A percentile compares a stretch with the other conserved stretches of the same genome.
Conservation (phyloP, 2,329 filamentous ascomycete genomes). For the Ophiostoma piceae region DNA sequence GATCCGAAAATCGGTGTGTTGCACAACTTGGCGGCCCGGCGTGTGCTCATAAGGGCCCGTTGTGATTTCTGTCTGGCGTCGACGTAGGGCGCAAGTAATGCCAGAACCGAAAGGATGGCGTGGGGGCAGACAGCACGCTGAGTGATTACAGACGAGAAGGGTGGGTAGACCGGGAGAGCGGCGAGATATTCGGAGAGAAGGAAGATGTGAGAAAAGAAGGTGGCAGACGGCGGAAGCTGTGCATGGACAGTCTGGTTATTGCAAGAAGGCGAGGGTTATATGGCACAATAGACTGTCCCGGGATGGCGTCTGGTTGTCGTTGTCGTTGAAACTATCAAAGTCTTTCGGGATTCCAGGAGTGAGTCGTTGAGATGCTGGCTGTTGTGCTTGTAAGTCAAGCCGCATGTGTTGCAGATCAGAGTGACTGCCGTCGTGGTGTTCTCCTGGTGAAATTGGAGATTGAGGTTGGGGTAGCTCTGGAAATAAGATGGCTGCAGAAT, state of each 20-base stretch:
- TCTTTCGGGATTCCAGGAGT: too few species aligned
- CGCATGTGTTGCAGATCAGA: conserved; percentile 1
- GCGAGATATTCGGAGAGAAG: not conserved
- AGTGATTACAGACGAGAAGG: not conserved
- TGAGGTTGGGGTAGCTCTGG: conserved; percentile 19
- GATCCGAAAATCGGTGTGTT: not conserved
- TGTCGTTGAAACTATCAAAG: too few species aligned
- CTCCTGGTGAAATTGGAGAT: conserved; percentile 16
- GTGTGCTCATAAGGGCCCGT: not conserved
- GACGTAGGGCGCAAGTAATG: not conserved
- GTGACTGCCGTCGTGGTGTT: not conserved
- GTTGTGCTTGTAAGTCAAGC: not conserved
- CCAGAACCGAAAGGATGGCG: not conserved
- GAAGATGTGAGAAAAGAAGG: not conserved
- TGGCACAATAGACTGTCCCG: not conserved
- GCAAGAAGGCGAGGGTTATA: not conserved
- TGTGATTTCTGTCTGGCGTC: not conserved
- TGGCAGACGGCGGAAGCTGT: not conserved
- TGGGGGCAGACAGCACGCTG: not conserved
- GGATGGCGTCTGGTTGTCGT: not conserved
- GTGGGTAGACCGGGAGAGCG: not conserved
- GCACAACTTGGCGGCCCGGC: not conserved
- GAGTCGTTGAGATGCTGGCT: not conserved
- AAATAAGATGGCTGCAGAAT: conserved; percentile 16
- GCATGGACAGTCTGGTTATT: not conserved